Percentiles rank a stretch among this genome's conserved stretches.
Conservation (phyloP, 208 protist species). For the Wallacemonas rigidus region DNA sequence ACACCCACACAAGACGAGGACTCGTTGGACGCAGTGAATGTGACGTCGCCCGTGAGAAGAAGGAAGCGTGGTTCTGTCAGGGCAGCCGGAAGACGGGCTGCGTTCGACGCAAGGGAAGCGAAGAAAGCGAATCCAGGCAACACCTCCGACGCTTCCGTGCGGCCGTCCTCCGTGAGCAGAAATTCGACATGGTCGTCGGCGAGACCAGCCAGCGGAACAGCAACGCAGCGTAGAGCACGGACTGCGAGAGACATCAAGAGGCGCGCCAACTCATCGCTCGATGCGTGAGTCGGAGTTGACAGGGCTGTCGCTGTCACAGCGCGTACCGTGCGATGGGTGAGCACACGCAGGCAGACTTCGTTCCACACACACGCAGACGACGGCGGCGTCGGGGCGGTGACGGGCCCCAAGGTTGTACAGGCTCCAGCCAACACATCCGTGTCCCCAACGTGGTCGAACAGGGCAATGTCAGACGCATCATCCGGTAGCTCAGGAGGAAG, state of each 20-base stretch:
- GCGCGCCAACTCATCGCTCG: not conserved
- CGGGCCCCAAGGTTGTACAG: not conserved
- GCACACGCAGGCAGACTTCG: not conserved
- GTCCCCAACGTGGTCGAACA: not conserved
- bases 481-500: too few relatives aligned
- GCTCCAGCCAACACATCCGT: not conserved
- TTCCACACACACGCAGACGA: conserved; percentile 28
- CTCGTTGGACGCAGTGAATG: conserved; percentile 17
- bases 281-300: too few relatives aligned
- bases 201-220: conserved; percentile 22
- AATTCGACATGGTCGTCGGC: not conserved
- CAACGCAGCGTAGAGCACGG: conserved; percentile 23
- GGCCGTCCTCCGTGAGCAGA: not conserved
- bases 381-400: not conserved
- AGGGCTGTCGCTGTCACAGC: not conserved
- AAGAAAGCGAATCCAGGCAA: conserved; percentile 7
- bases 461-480: too few relatives aligned
- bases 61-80: conserved; percentile 56
- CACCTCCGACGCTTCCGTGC: conserved; percentile 6
- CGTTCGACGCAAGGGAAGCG: conserved; percentile 17
- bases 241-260: conserved; percentile 13
- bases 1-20: conserved; percentile 22
- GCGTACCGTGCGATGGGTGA: not conserved
- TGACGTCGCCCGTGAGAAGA: conserved; percentile 61
- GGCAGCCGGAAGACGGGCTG: conserved; percentile 22